Evolutionary conservation across 176 grass and related monocot species (phyloP).

Genomic region (Triticum aestivum): IWGSC_CS_RefSeq_v2.1 NC_057796.1:254562721-254563220

Average conservation of each 20-base stretch:
- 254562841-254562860: constrained; percentile 97
- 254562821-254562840: constrained; percentile 99
- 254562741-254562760: constrained; percentile 8
- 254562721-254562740: neutral
- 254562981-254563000: neutral
- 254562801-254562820: constrained; percentile 87
- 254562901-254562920: constrained; percentile 86
- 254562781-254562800: constrained; percentile 29
- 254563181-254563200: constrained; percentile 94
- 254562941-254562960: constrained; percentile 48
- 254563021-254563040: neutral
- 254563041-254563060: constrained; percentile 9
- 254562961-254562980: neutral
- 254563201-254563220: constrained; percentile 28
- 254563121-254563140: constrained; percentile 33
- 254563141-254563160: constrained; percentile 70
- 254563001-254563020: constrained; percentile 14
- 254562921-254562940: constrained; percentile 99
- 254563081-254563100: constrained; percentile 16
- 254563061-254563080: neutral
- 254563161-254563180: constrained; percentile 97
- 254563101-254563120: constrained; percentile 19
- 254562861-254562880: constrained; percentile 85
- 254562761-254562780: constrained; percentile 21
- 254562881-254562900: constrained; percentile 97